Evolutionary conservation across 1,139 yeast species (phyloP).

Genomic region (Debaryomyces nepalensis): DNA sequence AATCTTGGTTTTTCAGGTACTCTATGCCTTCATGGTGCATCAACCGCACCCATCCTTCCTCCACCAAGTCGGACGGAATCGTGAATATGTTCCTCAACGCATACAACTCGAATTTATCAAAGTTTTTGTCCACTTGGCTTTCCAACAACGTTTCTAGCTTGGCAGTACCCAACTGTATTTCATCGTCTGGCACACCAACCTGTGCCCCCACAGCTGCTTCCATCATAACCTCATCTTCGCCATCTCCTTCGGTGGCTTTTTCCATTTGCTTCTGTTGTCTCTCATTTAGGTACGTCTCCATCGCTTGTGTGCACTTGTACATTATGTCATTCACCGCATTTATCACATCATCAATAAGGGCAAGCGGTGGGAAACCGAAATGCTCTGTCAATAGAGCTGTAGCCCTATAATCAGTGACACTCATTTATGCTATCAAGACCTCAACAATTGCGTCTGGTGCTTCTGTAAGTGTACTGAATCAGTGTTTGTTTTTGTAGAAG

Average conservation of each 20-base stretch:
- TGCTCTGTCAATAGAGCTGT: conserved; percentile 80
- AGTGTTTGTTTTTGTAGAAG: conserved; percentile 10
- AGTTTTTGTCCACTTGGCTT: conserved; percentile 77
- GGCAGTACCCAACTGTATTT: conserved; percentile 77
- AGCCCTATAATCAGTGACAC: conserved; percentile 44
- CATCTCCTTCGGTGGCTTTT: conserved; percentile 16
- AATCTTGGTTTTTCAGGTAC: conserved; percentile 23
- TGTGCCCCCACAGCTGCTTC: conserved; percentile 9
- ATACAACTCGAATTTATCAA: conserved; percentile 86
- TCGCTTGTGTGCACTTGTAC: conserved; percentile 81
- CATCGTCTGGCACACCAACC: conserved; percentile 35
- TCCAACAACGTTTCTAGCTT: conserved; percentile 80
- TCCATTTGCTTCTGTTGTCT: conserved; percentile 25
- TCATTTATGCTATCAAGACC: conserved; percentile 1
- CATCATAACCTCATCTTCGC: conserved; percentile 27
- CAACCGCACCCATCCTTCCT: conserved; percentile 68
- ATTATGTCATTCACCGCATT: conserved; percentile 85
- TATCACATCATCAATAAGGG: conserved; percentile 84
- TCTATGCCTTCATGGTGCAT: conserved; percentile 68
- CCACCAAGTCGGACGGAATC: conserved; percentile 70
- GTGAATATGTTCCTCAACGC: conserved; percentile 75
- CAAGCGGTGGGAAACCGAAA: conserved; percentile 84
- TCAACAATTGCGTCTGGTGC: neutral
- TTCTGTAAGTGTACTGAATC: neutral
- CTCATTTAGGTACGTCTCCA: conserved; percentile 66